Base-by-base conservation (phyloP, 768 basidiomycete species). In the Hemileccinum impolitum region DNA sequence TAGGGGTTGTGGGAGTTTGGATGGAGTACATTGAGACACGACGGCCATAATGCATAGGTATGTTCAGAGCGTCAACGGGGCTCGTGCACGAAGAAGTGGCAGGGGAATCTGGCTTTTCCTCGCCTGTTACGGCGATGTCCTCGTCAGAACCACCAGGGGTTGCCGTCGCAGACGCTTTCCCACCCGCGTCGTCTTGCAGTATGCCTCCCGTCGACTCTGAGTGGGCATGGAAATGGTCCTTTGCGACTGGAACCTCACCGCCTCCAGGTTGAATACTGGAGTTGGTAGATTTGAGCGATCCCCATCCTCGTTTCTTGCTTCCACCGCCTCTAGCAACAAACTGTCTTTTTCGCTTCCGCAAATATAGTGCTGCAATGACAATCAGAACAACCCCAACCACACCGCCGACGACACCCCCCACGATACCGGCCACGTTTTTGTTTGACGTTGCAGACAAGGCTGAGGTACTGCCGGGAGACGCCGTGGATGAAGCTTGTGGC, bases 371-470 rank as follows among this genome's bases (percentile, higher is more conserved):
- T 47, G 40, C 54, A 21, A 72, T 44, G 7, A 67, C 58, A 14
- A 69, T 56, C 18, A 75, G 52, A 5, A 53, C 54, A 28, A 80
- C 46, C 13, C 64, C 74, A 3, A 72, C 57, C 2, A 69, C 17
- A 2, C 71, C 77, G 5, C 78, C 82, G 4, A 84, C 53, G 17
- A 77, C 72, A 21, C 75, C 75, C 2, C 82, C 85, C 6, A 72
- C 75, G 23, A 85, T 76, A 8, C 71, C 69, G 0, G 72, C 76
- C 1, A 66, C 63, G 34, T 75, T 74, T 7, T 64, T 58, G 4
- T 58, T 51, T 14, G 69, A 60, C 7, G 61, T 42, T 6, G 64
- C 48, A 4, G 65, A 51, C 30, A 55, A 45, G 17, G 59, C 32
- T 38, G 28, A 30, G 28, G 28, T 30, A 8, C 40, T 49, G 23